Evolutionary conservation across 1,139 yeast species (phyloP), one percentile per base, ranked within the genome.

Genomic region (Debaryomycetaceae sp.): DNA sequence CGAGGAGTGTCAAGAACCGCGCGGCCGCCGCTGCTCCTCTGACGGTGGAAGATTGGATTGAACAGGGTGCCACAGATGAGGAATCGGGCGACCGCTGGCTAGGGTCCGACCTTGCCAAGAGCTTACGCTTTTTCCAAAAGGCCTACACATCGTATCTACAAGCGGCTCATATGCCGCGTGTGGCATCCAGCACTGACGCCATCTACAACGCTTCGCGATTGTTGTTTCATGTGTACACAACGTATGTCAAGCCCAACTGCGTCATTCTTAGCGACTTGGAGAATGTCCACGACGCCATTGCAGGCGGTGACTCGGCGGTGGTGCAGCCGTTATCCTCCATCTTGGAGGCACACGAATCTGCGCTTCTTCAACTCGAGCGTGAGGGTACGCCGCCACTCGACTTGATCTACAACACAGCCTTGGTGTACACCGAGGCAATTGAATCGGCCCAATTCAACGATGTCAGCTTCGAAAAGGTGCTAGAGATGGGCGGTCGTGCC

Each of bases 71-170:
- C 2, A 49, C 51, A 8, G 71, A 68, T 30, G 81, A 75, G 43
- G 79, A 73, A 38, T 66, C 70, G 8, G 81, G 78, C 1, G 81
- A 75, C 41, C 50, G 80, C 34, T 75, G 80, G 80, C 49, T 69
- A 13, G 65, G 74, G 1, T 71, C 78, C 0, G 80, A 75, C 42
- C 46, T 74, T 19, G 51, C 76, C 4, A 75, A 75, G 41, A 66
- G 73, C 1, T 49, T 75, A 22, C 47, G 81, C 25, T 74, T 74
- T 43, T 75, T 71, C 46, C 75, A 73, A 41, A 57, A 61, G 32
- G 75, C 79, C 0, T 71, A 61, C 37, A 35, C 38, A 3, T 39
- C 47, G 25, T 75, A 74, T 38, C 34, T 44, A 10, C 39, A 41
- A 19, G 61, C 73, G 2, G 40, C 49, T 12, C 10, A 20, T 4